A percentile compares a stretch with the other conserved stretches of the same genome.
Conservation (phyloP, 2,329 filamentous ascomycete genomes). For the Colletotrichum aenigma region DNA sequence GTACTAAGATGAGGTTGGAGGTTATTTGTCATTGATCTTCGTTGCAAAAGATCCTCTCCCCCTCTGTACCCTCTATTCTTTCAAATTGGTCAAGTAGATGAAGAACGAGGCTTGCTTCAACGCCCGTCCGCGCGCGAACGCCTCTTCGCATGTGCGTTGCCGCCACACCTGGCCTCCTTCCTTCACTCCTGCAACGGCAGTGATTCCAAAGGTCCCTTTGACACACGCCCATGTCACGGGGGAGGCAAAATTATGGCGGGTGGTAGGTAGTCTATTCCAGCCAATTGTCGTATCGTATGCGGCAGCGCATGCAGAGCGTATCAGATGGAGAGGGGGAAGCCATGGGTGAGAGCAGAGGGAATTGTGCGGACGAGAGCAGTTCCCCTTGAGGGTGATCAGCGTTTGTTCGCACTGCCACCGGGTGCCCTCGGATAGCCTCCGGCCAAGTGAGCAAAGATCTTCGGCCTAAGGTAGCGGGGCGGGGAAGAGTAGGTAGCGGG, state of each 20-base stretch:
- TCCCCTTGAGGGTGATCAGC: not conserved
- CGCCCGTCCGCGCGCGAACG: not conserved
- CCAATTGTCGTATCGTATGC: constrained; percentile 1
- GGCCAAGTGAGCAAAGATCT: constrained; percentile 5
- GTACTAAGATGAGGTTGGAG: not conserved
- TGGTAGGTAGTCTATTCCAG: not conserved
- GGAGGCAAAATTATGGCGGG: not conserved
- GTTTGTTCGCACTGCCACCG: not conserved
- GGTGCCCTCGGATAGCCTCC: not conserved
- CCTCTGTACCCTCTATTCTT: not conserved
- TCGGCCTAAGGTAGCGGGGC: constrained; percentile 11
- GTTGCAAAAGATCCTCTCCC: not conserved
- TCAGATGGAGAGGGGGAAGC: not conserved
- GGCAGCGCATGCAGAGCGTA: not conserved
- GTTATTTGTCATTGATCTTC: not conserved
- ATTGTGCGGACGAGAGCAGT: not conserved
- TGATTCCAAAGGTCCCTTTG: constrained; percentile 1
- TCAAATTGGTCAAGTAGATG: not conserved
- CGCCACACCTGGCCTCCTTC: not conserved
- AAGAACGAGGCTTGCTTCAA: not conserved
- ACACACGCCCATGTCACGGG: not conserved
- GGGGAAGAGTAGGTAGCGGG: not conserved
- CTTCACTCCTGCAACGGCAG: not conserved
- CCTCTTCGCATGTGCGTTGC: not conserved
- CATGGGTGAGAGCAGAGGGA: not conserved